Conservation (phyloP, 805 yeast species). For the Zygosaccharomyces kombuchaensis region DNA sequence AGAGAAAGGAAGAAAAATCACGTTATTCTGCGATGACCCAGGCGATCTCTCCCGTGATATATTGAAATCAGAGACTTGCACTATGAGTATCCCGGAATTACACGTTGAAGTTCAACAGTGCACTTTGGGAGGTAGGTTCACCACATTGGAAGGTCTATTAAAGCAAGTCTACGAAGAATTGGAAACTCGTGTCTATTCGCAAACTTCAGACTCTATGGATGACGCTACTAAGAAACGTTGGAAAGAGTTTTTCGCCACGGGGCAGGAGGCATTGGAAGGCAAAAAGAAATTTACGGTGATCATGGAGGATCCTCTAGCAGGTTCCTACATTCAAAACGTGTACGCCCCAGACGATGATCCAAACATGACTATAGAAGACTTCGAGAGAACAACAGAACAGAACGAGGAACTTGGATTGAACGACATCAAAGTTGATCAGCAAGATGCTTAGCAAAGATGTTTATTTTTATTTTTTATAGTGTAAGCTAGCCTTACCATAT, state of each 20-base stretch:
- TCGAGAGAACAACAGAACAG: slow-evolving; percentile 81
- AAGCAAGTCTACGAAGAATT: slow-evolving; percentile 87
- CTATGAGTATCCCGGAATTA: slow-evolving; percentile 79
- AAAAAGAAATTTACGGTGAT: slow-evolving; percentile 73
- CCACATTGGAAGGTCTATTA: slow-evolving; percentile 91
- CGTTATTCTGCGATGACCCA: slow-evolving; percentile 69
- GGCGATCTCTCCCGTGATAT: slow-evolving; percentile 92
- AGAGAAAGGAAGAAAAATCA: slow-evolving; percentile 68
- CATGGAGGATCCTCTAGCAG: slow-evolving; percentile 93
- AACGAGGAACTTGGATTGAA: slow-evolving; percentile 87
- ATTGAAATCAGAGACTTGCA: slow-evolving; percentile 90
- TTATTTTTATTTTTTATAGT: not conserved
- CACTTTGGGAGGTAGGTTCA: slow-evolving; percentile 95
- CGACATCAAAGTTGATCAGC: slow-evolving; percentile 36
- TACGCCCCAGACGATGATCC: slow-evolving; percentile 99
- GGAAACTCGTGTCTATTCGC: slow-evolving; percentile 74
- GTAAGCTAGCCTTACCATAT: too few relatives aligned
- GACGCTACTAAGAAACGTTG: slow-evolving; percentile 72
- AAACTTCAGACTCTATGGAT: slow-evolving; percentile 90
- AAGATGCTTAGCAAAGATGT: not conserved
- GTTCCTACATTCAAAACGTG: slow-evolving; percentile 94
- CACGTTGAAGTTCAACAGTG: slow-evolving; percentile 90
- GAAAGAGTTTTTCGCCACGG: slow-evolving; percentile 67
- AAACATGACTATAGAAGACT: slow-evolving; percentile 86
- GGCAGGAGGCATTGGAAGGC: slow-evolving; percentile 79